These are phyloP conservation scores for Zoysia pacifica DNA, from an alignment of 176 grass and related monocot species.

Conservation along the genomic window DNA sequence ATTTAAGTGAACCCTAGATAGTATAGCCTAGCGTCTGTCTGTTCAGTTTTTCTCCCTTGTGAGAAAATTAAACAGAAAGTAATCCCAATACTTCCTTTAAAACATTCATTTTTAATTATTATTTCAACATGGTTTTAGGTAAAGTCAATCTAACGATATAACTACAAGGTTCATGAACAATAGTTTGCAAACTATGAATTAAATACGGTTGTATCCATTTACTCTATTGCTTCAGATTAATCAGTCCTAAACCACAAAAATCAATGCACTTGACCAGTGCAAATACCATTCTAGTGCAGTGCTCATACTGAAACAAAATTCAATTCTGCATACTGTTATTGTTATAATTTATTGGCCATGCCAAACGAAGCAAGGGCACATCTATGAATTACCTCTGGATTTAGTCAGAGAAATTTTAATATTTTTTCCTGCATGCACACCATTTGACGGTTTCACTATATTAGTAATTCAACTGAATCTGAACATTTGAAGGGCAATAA, in stretches of 20 bases:
- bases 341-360: background rate
- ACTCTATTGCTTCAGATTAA: background rate
- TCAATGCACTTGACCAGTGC: background rate
- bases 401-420: background rate
- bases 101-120: background rate
- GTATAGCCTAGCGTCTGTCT: background rate
- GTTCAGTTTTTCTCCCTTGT: background rate
- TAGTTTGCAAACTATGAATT: background rate
- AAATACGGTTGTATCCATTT: background rate
- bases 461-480: background rate
- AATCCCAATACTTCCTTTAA: background rate
- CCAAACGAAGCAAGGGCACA: background rate
- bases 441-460: background rate
- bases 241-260: background rate
- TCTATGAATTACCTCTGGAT: background rate
- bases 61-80: background rate
- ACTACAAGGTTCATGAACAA: background rate
- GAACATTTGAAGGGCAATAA: background rate
- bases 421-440: background rate
- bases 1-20: background rate
- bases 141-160: background rate
- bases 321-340: background rate
- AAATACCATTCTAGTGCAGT: background rate
- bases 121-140: background rate
- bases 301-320: background rate